Evolutionary conservation across 2,329 filamentous ascomycete genomes (phyloP).

Genomic region (Cladosporium austrohemisphaericum): DNA sequence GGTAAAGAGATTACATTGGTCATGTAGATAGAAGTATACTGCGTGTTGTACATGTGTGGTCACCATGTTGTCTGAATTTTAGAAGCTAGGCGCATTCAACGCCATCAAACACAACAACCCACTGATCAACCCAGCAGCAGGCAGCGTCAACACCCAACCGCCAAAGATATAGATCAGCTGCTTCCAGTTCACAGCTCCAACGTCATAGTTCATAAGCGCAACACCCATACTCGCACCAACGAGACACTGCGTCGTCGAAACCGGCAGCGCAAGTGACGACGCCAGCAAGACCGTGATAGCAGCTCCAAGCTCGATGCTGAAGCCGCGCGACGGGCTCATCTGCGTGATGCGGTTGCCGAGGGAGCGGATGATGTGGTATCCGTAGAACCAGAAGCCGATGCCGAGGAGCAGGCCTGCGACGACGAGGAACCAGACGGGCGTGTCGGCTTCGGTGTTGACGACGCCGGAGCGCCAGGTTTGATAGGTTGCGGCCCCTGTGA

Average conservation of each 20-base stretch:
- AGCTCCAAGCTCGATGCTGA: constrained; percentile 56
- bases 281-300: constrained; percentile 61
- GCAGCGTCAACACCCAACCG: constrained; percentile 59
- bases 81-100: constrained; percentile 36
- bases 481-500: constrained; percentile 58
- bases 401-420: constrained; percentile 52
- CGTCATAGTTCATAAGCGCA: constrained; percentile 56
- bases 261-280: constrained; percentile 57
- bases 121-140: constrained; percentile 52
- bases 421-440: constrained; percentile 59
- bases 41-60: too few relatives aligned
- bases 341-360: constrained; percentile 59
- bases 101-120: constrained; percentile 54
- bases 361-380: constrained; percentile 60
- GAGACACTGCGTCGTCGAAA: constrained; percentile 63
- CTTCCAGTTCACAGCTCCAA: constrained; percentile 58
- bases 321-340: constrained; percentile 56
- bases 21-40: too few relatives aligned
- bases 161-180: constrained; percentile 58
- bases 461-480: constrained; percentile 52
- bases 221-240: constrained; percentile 59
- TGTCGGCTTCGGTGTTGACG: constrained; percentile 45
- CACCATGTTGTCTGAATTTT: too few relatives aligned
- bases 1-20: too few relatives aligned
- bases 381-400: constrained; percentile 54